Evolutionary conservation across 768 basidiomycete species (phyloP).

Genomic region (Tremella mesenterica): DNA sequence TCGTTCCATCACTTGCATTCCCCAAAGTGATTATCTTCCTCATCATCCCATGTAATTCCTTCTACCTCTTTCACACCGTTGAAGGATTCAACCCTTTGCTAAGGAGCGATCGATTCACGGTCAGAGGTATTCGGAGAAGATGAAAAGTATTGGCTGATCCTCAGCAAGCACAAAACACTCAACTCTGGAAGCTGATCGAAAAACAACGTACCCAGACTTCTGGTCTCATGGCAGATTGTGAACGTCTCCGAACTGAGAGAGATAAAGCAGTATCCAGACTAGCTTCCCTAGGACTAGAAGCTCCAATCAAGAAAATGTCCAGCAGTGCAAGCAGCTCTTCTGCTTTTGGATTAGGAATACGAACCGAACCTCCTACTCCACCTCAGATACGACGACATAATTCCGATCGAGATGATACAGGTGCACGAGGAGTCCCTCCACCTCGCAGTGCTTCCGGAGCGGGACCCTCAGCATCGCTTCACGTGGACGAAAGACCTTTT

Average conservation of each 20-base stretch:
- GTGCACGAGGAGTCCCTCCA: neutral
- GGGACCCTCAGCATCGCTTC: neutral
- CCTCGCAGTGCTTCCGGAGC: neutral
- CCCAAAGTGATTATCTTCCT: too few species aligned
- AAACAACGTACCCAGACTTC: constrained; percentile 77
- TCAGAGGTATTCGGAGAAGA: neutral
- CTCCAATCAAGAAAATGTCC: constrained; percentile 17
- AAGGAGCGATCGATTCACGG: too few species aligned
- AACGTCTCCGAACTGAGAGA: constrained; percentile 71
- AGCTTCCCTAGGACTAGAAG: constrained; percentile 18
- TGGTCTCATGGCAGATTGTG: constrained; percentile 72
- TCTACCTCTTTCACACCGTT: too few species aligned
- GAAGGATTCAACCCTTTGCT: too few species aligned
- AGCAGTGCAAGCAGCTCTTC: constrained; percentile 18
- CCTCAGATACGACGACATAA: constrained; percentile 27
- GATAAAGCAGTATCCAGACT: constrained; percentile 51
- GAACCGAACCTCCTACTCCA: constrained; percentile 10
- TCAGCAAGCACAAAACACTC: constrained; percentile 63
- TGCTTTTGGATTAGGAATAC: constrained; percentile 22
- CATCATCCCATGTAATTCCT: neutral
- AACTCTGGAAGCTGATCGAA: constrained; percentile 92
- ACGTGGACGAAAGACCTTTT: neutral
- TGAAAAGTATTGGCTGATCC: neutral
- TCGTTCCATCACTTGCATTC: too few species aligned
- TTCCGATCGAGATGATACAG: constrained; percentile 31